Base-by-base conservation (phyloP, 768 basidiomycete species). In the Lepiota brunneoincarnata region DNA sequence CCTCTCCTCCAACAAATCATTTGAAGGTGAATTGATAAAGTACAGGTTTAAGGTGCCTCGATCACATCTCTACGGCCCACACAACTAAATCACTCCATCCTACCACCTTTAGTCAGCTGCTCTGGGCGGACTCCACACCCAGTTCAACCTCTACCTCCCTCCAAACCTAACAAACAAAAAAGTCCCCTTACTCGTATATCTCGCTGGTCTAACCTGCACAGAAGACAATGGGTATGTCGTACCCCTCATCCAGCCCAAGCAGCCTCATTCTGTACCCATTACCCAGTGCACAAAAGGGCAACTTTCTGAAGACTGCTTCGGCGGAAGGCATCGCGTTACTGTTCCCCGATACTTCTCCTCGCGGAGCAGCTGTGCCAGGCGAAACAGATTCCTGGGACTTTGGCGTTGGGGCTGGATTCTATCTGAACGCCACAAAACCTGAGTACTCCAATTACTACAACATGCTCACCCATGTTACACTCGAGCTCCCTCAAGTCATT, bases 361-460 rank as follows among this genome's bases (percentile, higher is more conserved):
- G 97, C 35, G 94, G 94, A 3, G 94, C 96, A 15, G 88, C 86
- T 15, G 78, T 93, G 54, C 82, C 86, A 46, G 91, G 88, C 42
- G 93, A 94, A 72, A 79, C 85, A 34, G 76, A 78, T 51, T 78
- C 84, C 67, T 96, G 91, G 92, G 90, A 96, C 63, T 93, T 97
- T 68, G 95, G 95, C 37, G 87, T 86, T 23, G 93, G 94, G 71
- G 97, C 97, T 41, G 96, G 97, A 34, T 99, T 98, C 75, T 98
- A 99, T 70, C 68, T 99, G 60, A 86, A 97, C 65, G 96, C 96
- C 2, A 97, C 93, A 2, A 78, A 83, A 55, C 76, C 82, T 5
- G 82, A 82, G 64, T 92, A 80, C 65, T 69, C 84, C 21, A 82
- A 79, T 62, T 75, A 91, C 67, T 95, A 95, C 67, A 89, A 89